Base-by-base conservation (phyloP, 1,284 basidiomycete species). In the Ceratorhiza oryzae-sativae region DNA sequence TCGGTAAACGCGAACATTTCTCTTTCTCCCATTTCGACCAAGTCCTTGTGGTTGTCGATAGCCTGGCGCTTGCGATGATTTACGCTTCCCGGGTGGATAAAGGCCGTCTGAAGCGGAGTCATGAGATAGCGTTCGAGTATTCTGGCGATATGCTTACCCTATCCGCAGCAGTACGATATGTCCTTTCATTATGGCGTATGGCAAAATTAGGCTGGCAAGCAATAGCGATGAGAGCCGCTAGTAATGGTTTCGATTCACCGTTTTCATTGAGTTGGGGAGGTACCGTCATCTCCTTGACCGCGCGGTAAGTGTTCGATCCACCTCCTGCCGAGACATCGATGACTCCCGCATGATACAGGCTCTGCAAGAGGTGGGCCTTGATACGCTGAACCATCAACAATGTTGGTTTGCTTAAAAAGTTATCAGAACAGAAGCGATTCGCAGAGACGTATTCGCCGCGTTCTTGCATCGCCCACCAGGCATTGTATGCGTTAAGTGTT, bases 151-250 rank as follows among this genome's bases (percentile, higher is more conserved):
- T 13, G 79, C 86, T 74, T 75, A 95, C 94, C 87, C 93, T 96
- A 78, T 98, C 96, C 76, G 90, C 87, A 18, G 87, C 85, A 1
- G 96, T 98, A 25, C 94, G 85, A 76, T 90, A 90, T 0, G 84
- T 84, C 79, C 86, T 90, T 61, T 91, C 90, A 5, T 88, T 86
- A n/a, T 87, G 88, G 42, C 91, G 84, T 68, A 98, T 87, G 1
- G 93, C 95, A 81, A 95, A 97, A 80, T 97, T 97, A n/a, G 96
- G 96, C 76, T 95, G 94, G 0, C 88, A 88, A 0, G 94, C 93
- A 67, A 94, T 87, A 1, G 95, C 89, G 76, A 98, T 91, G 67
- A 98, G 83, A 1, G 92, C 94, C 12, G 92, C 89, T 20, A 97
- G 83, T n/a, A 98, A 80, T 15, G 96, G 91, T 5, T 90, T 80